Base-by-base conservation (phyloP, 2,329 filamentous ascomycete species). In the Elsinoe fawcettii region DNA sequence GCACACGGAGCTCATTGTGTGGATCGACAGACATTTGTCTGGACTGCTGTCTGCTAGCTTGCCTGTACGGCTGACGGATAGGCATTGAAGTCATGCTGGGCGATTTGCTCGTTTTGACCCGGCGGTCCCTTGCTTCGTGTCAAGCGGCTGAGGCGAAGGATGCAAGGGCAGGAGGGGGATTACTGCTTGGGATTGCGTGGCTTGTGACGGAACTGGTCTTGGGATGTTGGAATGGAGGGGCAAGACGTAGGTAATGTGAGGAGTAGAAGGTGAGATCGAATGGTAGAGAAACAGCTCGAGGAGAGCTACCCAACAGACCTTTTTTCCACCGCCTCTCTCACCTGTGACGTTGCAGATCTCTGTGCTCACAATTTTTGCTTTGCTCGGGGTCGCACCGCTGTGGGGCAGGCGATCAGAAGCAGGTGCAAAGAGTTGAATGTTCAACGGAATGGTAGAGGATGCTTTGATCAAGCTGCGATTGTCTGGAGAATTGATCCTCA, bases 1-100 rank as follows among this genome's bases (percentile, higher is more conserved):
- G 77, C 39, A 79, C 74, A 58, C 75, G 75, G 55, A 84, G 72
- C 64, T 82, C 79, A 65, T 84, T 80, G 63, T 79, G 77, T 51
- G 77, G 74, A 65, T 77, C 75, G 39, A 74, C 71, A 12, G 73
- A 76, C 70, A 77, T 71, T 63, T 76, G 74, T 57, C 74, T 72
- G 60, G 74, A 75, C 62, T 70, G 69, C 65, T 71, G 67, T 59
- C 68, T 62, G 59, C 65, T 65, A 20, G 68, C 65, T 55, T 66
- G 65, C 59, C 67, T 66, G 64, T 66, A 68, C 51, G 68, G 67
- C 61, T 59, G 57, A 51, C 59, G 59, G 54, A 54, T 55, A 5
- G 58, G 60, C 56, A 61, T 59, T 51, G 58, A 59, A 55, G 57
- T 30, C 58, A 61, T 61, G 56, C 9, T 57, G 60, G 53, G 34